Conservation (phyloP, 73 alveolate genomes). For the Breviolum minutum region DNA sequence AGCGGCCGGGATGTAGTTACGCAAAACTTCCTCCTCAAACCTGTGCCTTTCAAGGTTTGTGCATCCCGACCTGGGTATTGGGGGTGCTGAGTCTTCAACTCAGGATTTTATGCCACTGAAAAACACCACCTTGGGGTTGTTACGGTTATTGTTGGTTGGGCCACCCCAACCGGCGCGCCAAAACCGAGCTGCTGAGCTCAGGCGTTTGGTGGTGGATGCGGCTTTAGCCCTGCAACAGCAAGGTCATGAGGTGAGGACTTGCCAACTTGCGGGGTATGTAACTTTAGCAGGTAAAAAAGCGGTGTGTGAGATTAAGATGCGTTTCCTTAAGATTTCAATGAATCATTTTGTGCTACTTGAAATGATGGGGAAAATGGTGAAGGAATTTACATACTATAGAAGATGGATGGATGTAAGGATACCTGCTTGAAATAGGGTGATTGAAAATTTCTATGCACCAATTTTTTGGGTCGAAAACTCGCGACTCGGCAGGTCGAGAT, state of each 20-base stretch:
- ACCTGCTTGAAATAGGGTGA: no score
- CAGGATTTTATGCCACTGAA: neutral
- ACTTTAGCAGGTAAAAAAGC: neutral
- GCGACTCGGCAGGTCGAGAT: slow-evolving; percentile 96
- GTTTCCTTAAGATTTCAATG: no score
- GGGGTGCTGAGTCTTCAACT: slow-evolving; percentile 98
- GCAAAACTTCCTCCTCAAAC: neutral
- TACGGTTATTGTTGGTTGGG: neutral
- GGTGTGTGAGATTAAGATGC: neutral
- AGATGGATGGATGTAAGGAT: no score
- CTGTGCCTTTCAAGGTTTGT: slow-evolving; percentile 82
- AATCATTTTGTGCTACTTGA: no score
- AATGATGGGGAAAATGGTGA: no score
- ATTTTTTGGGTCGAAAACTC: no score
- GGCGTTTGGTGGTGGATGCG: slow-evolving; percentile 98
- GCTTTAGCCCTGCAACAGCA: slow-evolving; percentile 98
- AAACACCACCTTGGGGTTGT: neutral
- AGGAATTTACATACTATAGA: no score
- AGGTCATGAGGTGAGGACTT: slow-evolving; percentile 95
- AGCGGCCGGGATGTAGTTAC: no score
- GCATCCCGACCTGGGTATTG: slow-evolving; percentile 99
- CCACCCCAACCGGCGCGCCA: neutral
- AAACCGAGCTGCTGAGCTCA: neutral
- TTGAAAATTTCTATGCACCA: no score
- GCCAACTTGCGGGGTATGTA: neutral